Percentiles rank a stretch among this genome's conserved stretches.
These are phyloP conservation scores for Hypoxylon sp. DNA, from an alignment of 2,329 filamentous ascomycete species.

Conservation along the genomic window DNA sequence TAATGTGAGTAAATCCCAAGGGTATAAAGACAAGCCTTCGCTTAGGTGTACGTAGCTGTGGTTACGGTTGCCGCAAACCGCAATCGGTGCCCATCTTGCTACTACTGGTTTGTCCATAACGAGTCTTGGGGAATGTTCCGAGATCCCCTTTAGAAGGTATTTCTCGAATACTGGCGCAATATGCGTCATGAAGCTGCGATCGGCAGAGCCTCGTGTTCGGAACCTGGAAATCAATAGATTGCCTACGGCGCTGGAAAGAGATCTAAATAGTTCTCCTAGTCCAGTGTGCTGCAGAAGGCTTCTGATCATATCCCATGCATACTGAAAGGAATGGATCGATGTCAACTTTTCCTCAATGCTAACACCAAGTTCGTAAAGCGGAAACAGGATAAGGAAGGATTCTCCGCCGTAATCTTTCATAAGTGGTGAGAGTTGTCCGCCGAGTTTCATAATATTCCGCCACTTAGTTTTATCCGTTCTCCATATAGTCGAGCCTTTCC, in stretches of 20 bases:
- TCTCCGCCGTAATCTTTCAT: slow-evolving; percentile 12
- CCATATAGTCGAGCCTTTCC: not conserved
- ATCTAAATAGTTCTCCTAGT: slow-evolving; percentile 11
- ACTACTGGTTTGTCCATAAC: not conserved
- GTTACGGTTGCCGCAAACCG: slow-evolving; percentile 1
- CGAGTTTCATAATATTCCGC: slow-evolving; percentile 12
- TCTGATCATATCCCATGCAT: slow-evolving; percentile 3
- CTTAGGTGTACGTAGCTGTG: not conserved
- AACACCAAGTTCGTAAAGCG: slow-evolving; percentile 11
- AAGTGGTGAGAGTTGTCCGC: slow-evolving; percentile 12
- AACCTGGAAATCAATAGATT: slow-evolving; percentile 7
- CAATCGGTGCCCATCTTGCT: not conserved
- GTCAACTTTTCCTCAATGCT: not conserved
- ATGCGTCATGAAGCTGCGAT: not conserved
- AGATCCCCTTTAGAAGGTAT: slow-evolving; percentile 1
- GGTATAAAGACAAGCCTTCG: slow-evolving; percentile 1
- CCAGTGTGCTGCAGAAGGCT: slow-evolving; percentile 13
- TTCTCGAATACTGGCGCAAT: not conserved
- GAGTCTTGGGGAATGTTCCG: not conserved
- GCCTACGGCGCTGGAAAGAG: slow-evolving; percentile 8
- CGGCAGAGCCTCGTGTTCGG: not conserved
- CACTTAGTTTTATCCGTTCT: slow-evolving; percentile 4
- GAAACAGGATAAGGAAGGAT: slow-evolving; percentile 17
- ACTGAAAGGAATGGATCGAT: not conserved
- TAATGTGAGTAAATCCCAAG: not conserved